Conservation (phyloP, 1,139 yeast genomes). For the Kluyveromyces marxianus region DNA sequence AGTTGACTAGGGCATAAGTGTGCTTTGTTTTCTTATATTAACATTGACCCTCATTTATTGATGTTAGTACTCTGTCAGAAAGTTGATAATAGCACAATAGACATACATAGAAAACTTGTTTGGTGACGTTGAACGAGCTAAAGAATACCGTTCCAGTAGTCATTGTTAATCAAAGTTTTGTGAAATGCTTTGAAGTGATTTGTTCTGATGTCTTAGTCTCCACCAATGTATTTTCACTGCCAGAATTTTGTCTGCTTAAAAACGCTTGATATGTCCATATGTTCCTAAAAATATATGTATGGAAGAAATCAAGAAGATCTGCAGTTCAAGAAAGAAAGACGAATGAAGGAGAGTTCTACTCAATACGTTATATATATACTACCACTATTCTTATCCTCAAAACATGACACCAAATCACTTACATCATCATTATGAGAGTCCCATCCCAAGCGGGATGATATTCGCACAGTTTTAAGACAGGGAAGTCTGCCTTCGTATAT, state of each 20-base stretch:
- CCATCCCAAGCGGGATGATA: slow-evolving; percentile 85
- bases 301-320: too few relatives aligned
- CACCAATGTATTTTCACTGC: too few relatives aligned
- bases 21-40: slow-evolving; percentile 39
- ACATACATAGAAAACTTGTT: slow-evolving; percentile 28
- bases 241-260: too few relatives aligned
- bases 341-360: not conserved
- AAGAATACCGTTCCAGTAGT: slow-evolving; percentile 20
- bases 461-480: slow-evolving; percentile 48
- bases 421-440: slow-evolving; percentile 67
- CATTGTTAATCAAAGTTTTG: not conserved
- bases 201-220: too few relatives aligned
- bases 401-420: slow-evolving; percentile 43
- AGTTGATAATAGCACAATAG: too few relatives aligned
- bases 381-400: slow-evolving; percentile 35
- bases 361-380: slow-evolving; percentile 31
- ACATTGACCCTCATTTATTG: not conserved
- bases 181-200: not conserved
- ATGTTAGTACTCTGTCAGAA: not conserved
- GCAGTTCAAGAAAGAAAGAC: not conserved
- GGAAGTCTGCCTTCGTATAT: slow-evolving; percentile 74
- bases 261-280: too few relatives aligned
- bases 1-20: slow-evolving; percentile 77
- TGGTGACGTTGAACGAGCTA: slow-evolving; percentile 28
- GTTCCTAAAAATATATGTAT: too few relatives aligned